Percentiles rank a stretch among this genome's conserved stretches.
Evolutionary conservation across 2,329 filamentous ascomycete genomes (phyloP).

Genomic region (Colletotrichum viniferum): DNA sequence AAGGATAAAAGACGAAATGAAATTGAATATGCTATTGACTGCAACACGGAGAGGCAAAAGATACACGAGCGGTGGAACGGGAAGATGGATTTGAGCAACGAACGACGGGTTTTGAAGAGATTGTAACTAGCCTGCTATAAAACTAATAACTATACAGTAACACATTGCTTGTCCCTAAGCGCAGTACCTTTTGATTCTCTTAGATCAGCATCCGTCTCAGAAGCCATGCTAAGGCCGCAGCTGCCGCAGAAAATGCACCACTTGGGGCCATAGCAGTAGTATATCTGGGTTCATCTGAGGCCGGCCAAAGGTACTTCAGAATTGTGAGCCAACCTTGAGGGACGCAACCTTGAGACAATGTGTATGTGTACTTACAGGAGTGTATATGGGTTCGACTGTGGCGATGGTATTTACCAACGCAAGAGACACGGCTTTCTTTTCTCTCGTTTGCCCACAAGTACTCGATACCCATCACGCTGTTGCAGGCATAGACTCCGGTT

Average conservation of each 20-base stretch:
- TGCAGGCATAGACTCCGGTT: slow-evolving; percentile 41
- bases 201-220: slow-evolving; percentile 23
- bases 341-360: neutral
- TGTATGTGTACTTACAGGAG: neutral
- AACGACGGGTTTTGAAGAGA: neutral
- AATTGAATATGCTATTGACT: no score
- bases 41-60: no score
- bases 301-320: slow-evolving; percentile 1
- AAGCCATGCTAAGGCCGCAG: slow-evolving; percentile 25
- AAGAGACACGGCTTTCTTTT: slow-evolving; percentile 46
- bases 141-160: neutral
- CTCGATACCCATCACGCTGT: slow-evolving; percentile 44
- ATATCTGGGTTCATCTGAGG: slow-evolving; percentile 11
- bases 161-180: neutral
- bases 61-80: neutral
- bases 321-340: neutral
- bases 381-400: slow-evolving; percentile 20
- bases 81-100: neutral
- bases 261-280: slow-evolving; percentile 21
- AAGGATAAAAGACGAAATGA: no score
- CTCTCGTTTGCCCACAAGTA: slow-evolving; percentile 44
- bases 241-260: slow-evolving; percentile 24
- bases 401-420: slow-evolving; percentile 25
- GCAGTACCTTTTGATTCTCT: slow-evolving; percentile 21
- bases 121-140: neutral